Evolutionary conservation across 768 basidiomycete genomes (phyloP), one percentile per base, ranked within the genome.

Genomic region (Tubosaeta sp.): DNA sequence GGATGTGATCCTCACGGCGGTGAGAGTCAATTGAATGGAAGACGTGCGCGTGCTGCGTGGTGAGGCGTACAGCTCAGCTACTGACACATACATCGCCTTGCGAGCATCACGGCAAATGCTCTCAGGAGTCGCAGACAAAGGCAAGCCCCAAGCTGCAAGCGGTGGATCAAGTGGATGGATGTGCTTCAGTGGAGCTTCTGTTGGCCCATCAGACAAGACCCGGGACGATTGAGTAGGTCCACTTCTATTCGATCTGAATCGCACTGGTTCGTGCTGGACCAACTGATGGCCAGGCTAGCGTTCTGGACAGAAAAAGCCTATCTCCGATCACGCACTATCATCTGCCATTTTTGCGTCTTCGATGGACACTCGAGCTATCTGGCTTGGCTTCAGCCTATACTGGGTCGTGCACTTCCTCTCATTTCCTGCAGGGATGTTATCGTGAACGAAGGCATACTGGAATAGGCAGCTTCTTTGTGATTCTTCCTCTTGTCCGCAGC

Each of bases 291-390:
- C n/a, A n/a, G n/a, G n/a, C n/a, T n/a, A n/a, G n/a, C 29, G 9
- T 29, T 48, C 52, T 43, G 22, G 7, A n/a, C 63, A 49, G 41
- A 52, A 64, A 22, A 60, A 66, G 61, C 60, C 53, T 60, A 66
- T 68, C 58, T 57, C 64, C 62, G 55, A 66, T 71, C 48, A 65
- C 55, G 33, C 51, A 53, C 22, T 63, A 62, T 46, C 57, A 54
- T 37, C 55, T 67, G 46, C 44, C 27, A 45, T 53, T 42, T 65
- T 26, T 82, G 86, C 67, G 82, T 79, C 29, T 0, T 13, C 71
- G 86, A 76, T 85, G 69, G 78, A 82, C 80, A 59, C 63, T 74
- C 72, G 25, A 26, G 35, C 43, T 54, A 22, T 22, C 22, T 22
- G 43, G 33, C n/a, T n/a, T n/a, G n/a, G n/a, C 52, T 49, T 35